Conservation (phyloP, 306 rosid species). For the Hippophae tibetana region DNA sequence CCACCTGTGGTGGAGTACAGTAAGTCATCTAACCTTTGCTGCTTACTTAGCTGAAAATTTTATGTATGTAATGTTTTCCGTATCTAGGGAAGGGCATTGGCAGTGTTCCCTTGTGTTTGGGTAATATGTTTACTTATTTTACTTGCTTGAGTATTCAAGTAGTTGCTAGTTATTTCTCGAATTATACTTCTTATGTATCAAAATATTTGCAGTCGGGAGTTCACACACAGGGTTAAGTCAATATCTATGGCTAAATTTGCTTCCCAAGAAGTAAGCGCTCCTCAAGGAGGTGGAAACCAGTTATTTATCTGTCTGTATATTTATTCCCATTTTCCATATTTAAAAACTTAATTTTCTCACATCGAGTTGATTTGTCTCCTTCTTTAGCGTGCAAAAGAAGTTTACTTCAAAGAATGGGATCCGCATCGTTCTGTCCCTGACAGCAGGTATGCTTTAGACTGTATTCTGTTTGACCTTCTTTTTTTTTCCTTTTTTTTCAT, state of each 20-base stretch:
- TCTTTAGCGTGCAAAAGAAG: slow-evolving; percentile 66
- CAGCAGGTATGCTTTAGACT: slow-evolving; percentile 43
- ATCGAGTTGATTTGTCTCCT: slow-evolving; percentile 16
- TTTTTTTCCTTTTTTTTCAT: not conserved
- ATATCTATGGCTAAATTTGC: slow-evolving; percentile 94
- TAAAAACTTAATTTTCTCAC: slow-evolving; percentile 19
- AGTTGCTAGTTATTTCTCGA: slow-evolving; percentile 19
- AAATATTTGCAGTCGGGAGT: slow-evolving; percentile 72
- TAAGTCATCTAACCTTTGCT: slow-evolving; percentile 38
- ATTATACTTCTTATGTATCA: slow-evolving; percentile 11
- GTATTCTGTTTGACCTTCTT: slow-evolving; percentile 4
- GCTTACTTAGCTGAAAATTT: too few relatives aligned
- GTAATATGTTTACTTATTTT: slow-evolving; percentile 1
- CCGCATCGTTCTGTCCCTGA: slow-evolving; percentile 76
- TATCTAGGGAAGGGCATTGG: too few relatives aligned
- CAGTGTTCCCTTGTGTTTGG: too few relatives aligned
- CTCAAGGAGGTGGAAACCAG: slow-evolving; percentile 96
- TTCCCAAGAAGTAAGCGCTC: slow-evolving; percentile 84
- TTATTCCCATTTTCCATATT: slow-evolving; percentile 9
- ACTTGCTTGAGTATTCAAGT: not conserved
- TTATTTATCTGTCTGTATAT: slow-evolving; percentile 27
- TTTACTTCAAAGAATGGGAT: slow-evolving; percentile 90
- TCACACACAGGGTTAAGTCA: slow-evolving; percentile 88
- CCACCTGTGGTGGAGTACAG: slow-evolving; percentile 96
- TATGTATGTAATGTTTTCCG: too few relatives aligned